phyloP scores from a whole-genome alignment of 2,329 filamentous ascomycete species.

The Cordyceps cateniannulata region DNA sequence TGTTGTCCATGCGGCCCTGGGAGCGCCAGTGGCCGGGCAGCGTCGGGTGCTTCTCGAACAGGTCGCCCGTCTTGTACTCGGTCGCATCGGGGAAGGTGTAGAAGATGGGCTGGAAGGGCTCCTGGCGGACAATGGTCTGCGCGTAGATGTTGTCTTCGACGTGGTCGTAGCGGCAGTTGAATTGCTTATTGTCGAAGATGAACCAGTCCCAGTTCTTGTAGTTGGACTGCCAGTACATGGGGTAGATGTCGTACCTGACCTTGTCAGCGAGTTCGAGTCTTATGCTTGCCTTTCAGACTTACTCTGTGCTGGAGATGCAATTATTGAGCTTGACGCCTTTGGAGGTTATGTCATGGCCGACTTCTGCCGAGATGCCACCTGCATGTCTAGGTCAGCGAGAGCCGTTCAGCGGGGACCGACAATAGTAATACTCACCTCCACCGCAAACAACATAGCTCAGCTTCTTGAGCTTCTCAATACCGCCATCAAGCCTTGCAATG shows the following conservation, averaged over 20 bases:
- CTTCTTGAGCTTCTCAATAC: neutral
- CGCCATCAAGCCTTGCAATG: constrained; percentile 8
- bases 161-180: constrained; percentile 33
- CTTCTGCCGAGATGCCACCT: constrained; percentile 30
- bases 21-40: constrained; percentile 26
- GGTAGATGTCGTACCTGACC: constrained; percentile 26
- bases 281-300: constrained; percentile 7
- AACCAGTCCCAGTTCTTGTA: constrained; percentile 34
- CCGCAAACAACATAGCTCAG: constrained; percentile 5
- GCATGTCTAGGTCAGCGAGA: neutral
- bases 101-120: constrained; percentile 26
- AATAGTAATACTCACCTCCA: neutral
- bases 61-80: constrained; percentile 30
- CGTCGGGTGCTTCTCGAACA: constrained; percentile 36
- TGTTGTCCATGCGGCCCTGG: constrained; percentile 29
- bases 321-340: constrained; percentile 29
- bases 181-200: constrained; percentile 29
- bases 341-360: constrained; percentile 30
- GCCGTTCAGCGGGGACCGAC: neutral
- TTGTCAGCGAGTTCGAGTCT: neutral
- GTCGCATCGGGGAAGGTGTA: constrained; percentile 31
- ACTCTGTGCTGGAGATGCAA: constrained; percentile 36
- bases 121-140: constrained; percentile 32
- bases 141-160: constrained; percentile 29
- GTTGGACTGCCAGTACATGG: constrained; percentile 26